Evolutionary conservation across 2,329 filamentous ascomycete genomes (phyloP), one percentile per base, ranked within the genome.

Genomic region (Diaporthe citrichinensis): DNA sequence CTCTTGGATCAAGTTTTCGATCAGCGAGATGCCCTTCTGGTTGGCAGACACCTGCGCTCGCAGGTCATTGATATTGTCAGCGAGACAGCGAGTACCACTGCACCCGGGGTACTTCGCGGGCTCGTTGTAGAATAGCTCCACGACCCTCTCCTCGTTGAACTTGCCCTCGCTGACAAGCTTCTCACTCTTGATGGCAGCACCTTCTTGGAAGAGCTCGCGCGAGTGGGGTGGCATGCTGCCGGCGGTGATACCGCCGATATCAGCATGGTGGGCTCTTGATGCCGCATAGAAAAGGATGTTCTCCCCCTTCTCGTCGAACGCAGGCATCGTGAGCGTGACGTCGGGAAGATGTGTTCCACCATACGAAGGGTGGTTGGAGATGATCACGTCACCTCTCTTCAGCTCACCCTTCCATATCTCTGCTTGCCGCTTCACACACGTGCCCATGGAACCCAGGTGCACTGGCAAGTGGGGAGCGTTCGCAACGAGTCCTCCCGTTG

Each of bases 11-110:
- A 97, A 86, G 0, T 90, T 88, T 68, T 90, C 90, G 78, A 97
- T 97, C 31, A 96, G 87, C 49, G 91, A 92, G 80, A 96, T 96
- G 12, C 95, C 95, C 79, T 95, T 95, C 79, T 95, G 93, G 80
- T 98, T 97, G 17, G 95, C 94, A 0, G 95, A 94, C 17, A 97
- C 93, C 81, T 97, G 95, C 0, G 95, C 95, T 83, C 96, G 95
- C 55, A 98, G 87, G 81, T 97, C 95, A 71, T 95, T 96, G 78
- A 97, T 88, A 81, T 97, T 97, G 83, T 98, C 95, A 14, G 90
- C 92, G 1, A 97, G 87, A 81, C 94, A 95, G 58, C 95, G 88
- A 0, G 95, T 96, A 2, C 94, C 95, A 72, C 90, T 92, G 84
- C 94, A 97, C 1, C 94, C 95, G 0, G 92, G 91, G 78, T 94